Evolutionary conservation across 148 eudicot species (phyloP), one percentile per base, ranked within the genome.

Genomic region (Vaccinium vitisidaea): DNA sequence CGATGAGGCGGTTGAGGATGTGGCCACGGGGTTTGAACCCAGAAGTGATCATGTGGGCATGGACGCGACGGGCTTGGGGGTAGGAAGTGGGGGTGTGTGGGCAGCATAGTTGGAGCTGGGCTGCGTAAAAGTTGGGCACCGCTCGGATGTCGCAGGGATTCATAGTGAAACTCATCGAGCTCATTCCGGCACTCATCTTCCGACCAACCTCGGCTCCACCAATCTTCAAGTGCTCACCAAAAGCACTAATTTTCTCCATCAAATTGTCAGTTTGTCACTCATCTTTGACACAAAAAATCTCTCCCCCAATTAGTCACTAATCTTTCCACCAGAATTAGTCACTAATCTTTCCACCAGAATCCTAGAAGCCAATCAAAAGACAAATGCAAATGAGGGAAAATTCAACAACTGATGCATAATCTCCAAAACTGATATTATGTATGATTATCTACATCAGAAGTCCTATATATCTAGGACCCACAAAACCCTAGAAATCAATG

Each of bases 251-350:
- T 88, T 97, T 97, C 0, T 97, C 99, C 98, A 95, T 94, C 90
- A 95, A 82, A 87, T 95, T 95, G 87, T 95, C 98, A 84, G 98
- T 91, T 95, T 95, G 87, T 95, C 98, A 84, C 98, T 91, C 98
- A 97, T 95, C 80, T 85, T 92, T 49, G 36, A 80, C 87, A 77
- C 88, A 7, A 75, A 49, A 43, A 23, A 6, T 8, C 53, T 74
- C 43, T 70, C 48, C 83, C 63, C 39, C 67, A 48, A 63, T 8
- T 63, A 32, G 15, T n/a, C 15, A 2, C 9, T 69, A 46, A 73
- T 77, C 58, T 21, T 80, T 43, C 25, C 10, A 56, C 75, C 70
- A 50, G 14, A 76, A 59, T 54, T 63, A 32, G 15, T n/a, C 15
- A 2, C 9, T 69, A 46, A 73, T 77, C 58, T 21, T 80, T 43